phyloP scores from a whole-genome alignment of 176 grass and related monocot genomes.

The Themeda triandra region DNA sequence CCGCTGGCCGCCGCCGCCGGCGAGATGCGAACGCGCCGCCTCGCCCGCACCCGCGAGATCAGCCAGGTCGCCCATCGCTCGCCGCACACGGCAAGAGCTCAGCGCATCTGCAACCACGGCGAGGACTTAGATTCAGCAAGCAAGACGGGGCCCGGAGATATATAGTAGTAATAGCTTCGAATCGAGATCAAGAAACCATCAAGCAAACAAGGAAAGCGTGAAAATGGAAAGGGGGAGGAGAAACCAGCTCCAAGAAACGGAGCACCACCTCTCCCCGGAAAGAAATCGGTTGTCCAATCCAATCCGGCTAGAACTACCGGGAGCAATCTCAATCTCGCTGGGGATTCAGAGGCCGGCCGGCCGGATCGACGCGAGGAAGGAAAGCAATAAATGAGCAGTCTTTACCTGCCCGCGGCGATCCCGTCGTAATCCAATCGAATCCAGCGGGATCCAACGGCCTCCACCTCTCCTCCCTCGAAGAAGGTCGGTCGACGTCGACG shows the following conservation, averaged over 20 bases:
- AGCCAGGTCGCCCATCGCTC: conserved; percentile 39
- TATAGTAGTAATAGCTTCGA: not conserved
- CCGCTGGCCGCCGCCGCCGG: not conserved
- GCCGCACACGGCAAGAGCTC: not conserved
- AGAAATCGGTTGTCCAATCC: conserved; percentile 26
- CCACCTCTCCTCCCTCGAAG: not conserved
- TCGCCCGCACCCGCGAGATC: conserved; percentile 27
- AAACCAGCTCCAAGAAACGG: not conserved
- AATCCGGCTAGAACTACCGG: conserved; percentile 2
- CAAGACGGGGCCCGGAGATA: not conserved
- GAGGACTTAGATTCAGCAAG: conserved; percentile 21
- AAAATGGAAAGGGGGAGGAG: conserved; percentile 19
- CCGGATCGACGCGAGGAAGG: conserved; percentile 33
- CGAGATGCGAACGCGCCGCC: conserved; percentile 3
- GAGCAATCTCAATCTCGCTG: no score
- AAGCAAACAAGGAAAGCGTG: not conserved
- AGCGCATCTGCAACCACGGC: conserved; percentile 19
- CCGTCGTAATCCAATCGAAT: conserved; percentile 7
- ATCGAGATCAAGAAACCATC: conserved; percentile 49
- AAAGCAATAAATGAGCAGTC: conserved; percentile 43
- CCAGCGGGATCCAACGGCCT: not conserved
- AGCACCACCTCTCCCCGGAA: conserved; percentile 1
- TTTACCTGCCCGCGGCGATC: conserved; percentile 33
- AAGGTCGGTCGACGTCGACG: conserved; percentile 9
- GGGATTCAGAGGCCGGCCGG: not conserved